phyloP scores from a whole-genome alignment of 345 rosid species.

The Syzygium aqueum region DNA sequence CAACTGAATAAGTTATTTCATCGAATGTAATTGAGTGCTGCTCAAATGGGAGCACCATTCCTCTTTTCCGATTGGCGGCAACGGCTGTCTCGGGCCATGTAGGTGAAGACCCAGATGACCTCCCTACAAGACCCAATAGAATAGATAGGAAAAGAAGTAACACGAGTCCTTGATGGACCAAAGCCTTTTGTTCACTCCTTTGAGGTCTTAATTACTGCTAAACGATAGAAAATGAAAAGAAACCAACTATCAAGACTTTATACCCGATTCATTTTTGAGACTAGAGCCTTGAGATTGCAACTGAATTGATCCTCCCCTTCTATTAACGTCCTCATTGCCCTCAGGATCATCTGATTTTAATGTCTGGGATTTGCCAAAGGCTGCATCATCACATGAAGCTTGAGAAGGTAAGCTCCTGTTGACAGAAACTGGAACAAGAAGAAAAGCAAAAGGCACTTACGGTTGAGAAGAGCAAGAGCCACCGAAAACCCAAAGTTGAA shows the following conservation, averaged over 20 bases:
- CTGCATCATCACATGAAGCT: slow-evolving; percentile 16
- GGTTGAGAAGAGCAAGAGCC: slow-evolving; percentile 27
- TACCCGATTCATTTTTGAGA: slow-evolving; percentile 10
- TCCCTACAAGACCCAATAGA: not conserved
- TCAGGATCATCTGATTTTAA: slow-evolving; percentile 30
- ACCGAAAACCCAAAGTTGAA: slow-evolving; percentile 22
- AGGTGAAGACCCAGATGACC: not conserved
- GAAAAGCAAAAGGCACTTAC: slow-evolving; percentile 13
- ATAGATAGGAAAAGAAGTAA: no score
- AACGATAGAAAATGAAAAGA: not conserved
- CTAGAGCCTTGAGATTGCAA: slow-evolving; percentile 10
- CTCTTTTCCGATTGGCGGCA: slow-evolving; percentile 14
- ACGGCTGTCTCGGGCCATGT: not conserved
- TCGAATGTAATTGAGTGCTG: slow-evolving; percentile 46
- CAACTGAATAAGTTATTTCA: slow-evolving; percentile 33
- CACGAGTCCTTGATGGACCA: not conserved
- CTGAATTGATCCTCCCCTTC: slow-evolving; percentile 18
- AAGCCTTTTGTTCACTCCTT: not conserved
- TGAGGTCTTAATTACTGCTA: not conserved
- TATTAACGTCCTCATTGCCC: slow-evolving; percentile 4
- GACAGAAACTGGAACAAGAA: not conserved
- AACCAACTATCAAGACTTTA: no score
- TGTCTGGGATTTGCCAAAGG: slow-evolving; percentile 43
- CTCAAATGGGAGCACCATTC: no score
- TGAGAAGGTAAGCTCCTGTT: not conserved